phyloP scores from a whole-genome alignment of 108 stramenopile species.

The Mayamaea pseudoterrestris region DNA sequence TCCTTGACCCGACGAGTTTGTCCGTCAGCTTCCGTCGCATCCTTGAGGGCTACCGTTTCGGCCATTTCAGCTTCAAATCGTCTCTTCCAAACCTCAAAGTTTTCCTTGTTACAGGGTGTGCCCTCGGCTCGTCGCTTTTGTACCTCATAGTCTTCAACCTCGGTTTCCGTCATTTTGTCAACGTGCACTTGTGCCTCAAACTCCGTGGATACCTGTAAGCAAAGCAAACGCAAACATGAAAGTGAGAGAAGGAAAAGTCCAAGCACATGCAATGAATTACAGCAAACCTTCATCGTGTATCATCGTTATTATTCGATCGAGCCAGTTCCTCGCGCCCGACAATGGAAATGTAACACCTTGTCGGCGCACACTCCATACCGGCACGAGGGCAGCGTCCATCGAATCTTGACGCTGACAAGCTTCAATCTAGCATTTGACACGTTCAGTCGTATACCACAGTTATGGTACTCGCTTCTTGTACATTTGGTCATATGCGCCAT shows the following conservation, averaged over 20 bases:
- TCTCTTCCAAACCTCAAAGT: conserved; percentile 52
- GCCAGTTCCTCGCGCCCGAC: too few relatives aligned
- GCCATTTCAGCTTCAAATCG: conserved; percentile 65
- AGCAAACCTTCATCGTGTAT: too few relatives aligned
- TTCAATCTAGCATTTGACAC: background rate
- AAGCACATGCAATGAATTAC: too few relatives aligned
- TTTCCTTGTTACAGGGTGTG: conserved; percentile 62
- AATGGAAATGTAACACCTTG: too few relatives aligned
- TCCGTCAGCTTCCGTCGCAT: conserved; percentile 25
- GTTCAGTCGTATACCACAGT: background rate
- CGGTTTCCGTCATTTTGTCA: conserved; percentile 65
- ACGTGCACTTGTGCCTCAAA: conserved; percentile 72
- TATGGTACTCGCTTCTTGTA: background rate
- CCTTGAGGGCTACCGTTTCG: conserved; percentile 9
- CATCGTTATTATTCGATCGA: too few relatives aligned
- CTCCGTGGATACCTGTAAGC: conserved; percentile 6
- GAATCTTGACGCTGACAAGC: background rate
- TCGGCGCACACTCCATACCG: background rate
- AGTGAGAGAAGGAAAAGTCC: too few relatives aligned
- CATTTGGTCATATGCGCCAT: too few relatives aligned
- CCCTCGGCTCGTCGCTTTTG: conserved; percentile 79
- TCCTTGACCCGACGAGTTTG: conserved; percentile 15
- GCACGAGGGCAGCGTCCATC: background rate
- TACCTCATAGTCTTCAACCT: conserved; percentile 68
- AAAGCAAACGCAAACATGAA: background rate